Conservation (phyloP, 768 basidiomycete species). For the Neoboletus brunneissimus region DNA sequence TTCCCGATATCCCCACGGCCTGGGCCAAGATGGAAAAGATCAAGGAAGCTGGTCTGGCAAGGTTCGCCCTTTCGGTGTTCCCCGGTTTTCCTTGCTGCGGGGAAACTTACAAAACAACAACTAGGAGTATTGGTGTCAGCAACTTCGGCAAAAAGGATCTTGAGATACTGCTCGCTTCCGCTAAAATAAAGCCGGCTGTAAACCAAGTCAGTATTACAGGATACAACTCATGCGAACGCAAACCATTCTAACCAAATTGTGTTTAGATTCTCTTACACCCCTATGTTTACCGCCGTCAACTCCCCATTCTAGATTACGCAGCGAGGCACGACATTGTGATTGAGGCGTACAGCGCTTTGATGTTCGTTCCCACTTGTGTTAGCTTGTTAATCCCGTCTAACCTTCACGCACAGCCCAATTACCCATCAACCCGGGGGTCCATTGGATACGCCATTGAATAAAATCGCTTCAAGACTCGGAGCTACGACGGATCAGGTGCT, state of each 20-base stretch:
- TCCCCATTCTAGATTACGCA: constrained; percentile 55
- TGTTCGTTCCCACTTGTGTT: constrained; percentile 36
- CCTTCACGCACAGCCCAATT: constrained; percentile 46
- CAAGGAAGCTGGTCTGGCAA: constrained; percentile 53
- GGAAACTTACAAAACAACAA: neutral
- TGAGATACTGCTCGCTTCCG: constrained; percentile 50
- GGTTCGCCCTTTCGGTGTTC: constrained; percentile 35
- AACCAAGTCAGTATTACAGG: constrained; percentile 53
- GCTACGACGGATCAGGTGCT: constrained; percentile 64
- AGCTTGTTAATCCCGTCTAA: neutral
- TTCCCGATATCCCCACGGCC: constrained; percentile 55
- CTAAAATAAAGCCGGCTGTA: constrained; percentile 60
- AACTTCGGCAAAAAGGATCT: constrained; percentile 62
- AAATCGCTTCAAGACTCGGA: constrained; percentile 49
- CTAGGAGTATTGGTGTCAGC: constrained; percentile 69
- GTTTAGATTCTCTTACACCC: constrained; percentile 69
- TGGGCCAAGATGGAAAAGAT: constrained; percentile 66
- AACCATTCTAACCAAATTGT: neutral
- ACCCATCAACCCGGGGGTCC: constrained; percentile 60
- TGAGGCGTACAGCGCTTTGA: constrained; percentile 70
- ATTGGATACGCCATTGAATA: constrained; percentile 54
- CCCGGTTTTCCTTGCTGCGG: neutral
- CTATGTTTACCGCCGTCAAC: constrained; percentile 57
- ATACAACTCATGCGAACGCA: neutral
- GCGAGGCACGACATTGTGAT: constrained; percentile 57